Evolutionary conservation across 208 protist species (phyloP).

Genomic region (Leishmania gerbilli): DNA sequence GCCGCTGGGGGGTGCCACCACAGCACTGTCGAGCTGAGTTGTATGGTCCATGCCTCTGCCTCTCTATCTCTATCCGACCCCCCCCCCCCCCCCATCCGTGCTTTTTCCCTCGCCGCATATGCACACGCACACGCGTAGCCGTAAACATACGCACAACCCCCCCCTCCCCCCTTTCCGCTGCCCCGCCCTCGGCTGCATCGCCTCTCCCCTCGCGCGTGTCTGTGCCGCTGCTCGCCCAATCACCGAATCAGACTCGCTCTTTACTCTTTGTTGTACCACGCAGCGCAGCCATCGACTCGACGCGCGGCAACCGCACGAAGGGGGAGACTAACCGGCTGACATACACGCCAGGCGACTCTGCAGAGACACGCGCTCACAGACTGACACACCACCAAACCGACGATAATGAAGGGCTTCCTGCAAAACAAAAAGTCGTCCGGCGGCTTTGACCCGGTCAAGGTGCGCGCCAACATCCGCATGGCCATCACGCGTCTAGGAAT

Average conservation of each 20-base stretch:
- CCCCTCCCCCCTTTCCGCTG: neutral
- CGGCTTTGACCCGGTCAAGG: constrained; percentile 70
- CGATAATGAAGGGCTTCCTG: constrained; percentile 47
- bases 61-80: neutral
- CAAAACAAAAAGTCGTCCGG: constrained; percentile 35
- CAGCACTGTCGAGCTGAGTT: neutral
- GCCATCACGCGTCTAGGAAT: constrained; percentile 81
- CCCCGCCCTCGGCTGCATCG: neutral
- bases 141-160: neutral
- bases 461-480: constrained; percentile 86
- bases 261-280: too few species aligned
- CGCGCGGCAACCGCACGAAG: neutral
- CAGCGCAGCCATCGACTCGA: neutral
- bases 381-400: neutral
- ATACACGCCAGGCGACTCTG: neutral
- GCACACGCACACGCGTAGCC: neutral
- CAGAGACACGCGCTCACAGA: neutral
- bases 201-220: neutral
- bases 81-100: neutral
- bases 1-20: neutral
- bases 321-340: neutral
- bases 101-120: neutral
- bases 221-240: too few species aligned
- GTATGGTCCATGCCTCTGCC: too few species aligned
- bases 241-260: too few species aligned